These are phyloP conservation scores for Dothiorella sarmentorum DNA, from an alignment of 2,329 filamentous ascomycete genomes.

Conservation along the genomic window DNA sequence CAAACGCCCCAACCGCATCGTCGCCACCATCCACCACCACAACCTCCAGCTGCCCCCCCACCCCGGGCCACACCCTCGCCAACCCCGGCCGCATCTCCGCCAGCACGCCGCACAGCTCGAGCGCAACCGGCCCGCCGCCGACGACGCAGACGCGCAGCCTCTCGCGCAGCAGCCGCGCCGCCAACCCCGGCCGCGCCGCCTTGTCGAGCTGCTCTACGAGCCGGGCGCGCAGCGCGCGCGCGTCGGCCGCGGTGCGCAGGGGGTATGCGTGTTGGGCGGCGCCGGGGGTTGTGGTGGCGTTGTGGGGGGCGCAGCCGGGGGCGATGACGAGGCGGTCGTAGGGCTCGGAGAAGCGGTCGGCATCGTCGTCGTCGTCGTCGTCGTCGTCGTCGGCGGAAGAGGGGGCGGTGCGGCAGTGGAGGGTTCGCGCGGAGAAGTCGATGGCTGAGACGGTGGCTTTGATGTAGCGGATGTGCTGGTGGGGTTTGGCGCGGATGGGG, in stretches of 20 bases:
- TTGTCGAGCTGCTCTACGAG: conserved; percentile 38
- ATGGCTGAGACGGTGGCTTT: conserved; percentile 41
- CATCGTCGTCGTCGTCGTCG: conserved; percentile 31
- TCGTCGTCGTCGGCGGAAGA: too few relatives aligned
- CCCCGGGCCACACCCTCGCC: conserved; percentile 38
- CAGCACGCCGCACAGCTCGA: conserved; percentile 44
- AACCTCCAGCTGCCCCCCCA: too few relatives aligned
- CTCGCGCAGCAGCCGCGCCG: conserved; percentile 29
- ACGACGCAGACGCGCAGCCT: conserved; percentile 40
- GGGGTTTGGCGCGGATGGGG: conserved; percentile 38
- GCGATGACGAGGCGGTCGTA: conserved; percentile 44
- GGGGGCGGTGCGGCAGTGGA: too few relatives aligned
- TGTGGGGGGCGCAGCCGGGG: conserved; percentile 39
- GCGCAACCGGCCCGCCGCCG: conserved; percentile 43
- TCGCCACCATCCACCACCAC: too few relatives aligned
- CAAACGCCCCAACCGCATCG: conserved; percentile 40
- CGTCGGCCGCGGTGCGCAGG: conserved; percentile 36
- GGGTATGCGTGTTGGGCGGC: conserved; percentile 40
- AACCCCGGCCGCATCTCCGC: conserved; percentile 43
- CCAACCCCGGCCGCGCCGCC: conserved; percentile 32
- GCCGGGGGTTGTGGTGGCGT: conserved; percentile 42
- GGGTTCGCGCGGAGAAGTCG: conserved; percentile 34
- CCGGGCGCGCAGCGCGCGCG: conserved; percentile 33
- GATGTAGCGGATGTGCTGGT: conserved; percentile 32
- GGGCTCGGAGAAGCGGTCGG: conserved; percentile 33